phyloP scores from a whole-genome alignment of 2,329 filamentous ascomycete species.

The Truncatella angustata region DNA sequence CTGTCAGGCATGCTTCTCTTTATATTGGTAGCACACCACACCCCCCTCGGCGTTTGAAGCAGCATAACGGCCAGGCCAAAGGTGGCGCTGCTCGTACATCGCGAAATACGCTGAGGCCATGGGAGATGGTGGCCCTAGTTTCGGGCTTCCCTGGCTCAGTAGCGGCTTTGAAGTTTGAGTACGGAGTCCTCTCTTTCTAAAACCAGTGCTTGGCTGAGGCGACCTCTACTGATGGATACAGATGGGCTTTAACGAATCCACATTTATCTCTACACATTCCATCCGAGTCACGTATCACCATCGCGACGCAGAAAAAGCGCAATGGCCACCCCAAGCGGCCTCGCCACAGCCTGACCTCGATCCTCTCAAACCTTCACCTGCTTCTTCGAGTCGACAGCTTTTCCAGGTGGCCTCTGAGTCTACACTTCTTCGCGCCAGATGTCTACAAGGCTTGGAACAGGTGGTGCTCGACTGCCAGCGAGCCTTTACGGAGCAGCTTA shows the following conservation, averaged over 20 bases:
- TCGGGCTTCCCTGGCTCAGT: constrained; percentile 86
- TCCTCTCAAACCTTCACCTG: constrained; percentile 78
- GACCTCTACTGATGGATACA: constrained; percentile 33
- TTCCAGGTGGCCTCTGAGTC: constrained; percentile 72
- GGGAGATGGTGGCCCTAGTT: constrained; percentile 87
- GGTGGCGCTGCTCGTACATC: constrained; percentile 82
- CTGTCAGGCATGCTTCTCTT: constrained; percentile 64
- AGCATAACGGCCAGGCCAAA: constrained; percentile 83
- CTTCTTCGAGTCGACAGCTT: constrained; percentile 80
- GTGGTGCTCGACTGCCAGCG: constrained; percentile 50
- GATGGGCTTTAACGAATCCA: constrained; percentile 90
- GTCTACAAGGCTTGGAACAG: constrained; percentile 67
- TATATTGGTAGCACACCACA: constrained; percentile 94
- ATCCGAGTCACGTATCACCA: constrained; percentile 55
- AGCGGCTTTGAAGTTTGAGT: constrained; percentile 93
- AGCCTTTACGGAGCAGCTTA: constrained; percentile 46
- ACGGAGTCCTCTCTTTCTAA: constrained; percentile 29
- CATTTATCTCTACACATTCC: constrained; percentile 79
- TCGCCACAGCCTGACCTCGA: constrained; percentile 59
- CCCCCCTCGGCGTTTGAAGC: constrained; percentile 77
- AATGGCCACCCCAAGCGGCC: constrained; percentile 58
- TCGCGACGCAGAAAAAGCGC: constrained; percentile 48
- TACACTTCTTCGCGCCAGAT: constrained; percentile 76
- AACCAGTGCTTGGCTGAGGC: neutral
- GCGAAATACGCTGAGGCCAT: constrained; percentile 67